Base-by-base conservation (phyloP, 1,284 basidiomycete genomes). In the Leccinum subrobustum region DNA sequence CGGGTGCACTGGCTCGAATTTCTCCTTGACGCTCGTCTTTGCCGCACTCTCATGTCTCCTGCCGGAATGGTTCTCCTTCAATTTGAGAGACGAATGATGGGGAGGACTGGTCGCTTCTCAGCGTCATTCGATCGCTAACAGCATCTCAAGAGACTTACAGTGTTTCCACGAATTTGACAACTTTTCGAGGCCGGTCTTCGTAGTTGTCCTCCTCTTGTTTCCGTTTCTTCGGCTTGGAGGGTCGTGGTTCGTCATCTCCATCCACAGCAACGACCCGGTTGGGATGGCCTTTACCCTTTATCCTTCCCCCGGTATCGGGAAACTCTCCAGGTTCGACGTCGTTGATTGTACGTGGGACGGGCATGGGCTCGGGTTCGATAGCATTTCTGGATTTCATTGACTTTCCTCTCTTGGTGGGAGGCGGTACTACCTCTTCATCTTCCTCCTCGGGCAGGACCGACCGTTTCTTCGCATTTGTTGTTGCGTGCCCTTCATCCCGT, bases 31-130 rank as follows among this genome's bases (percentile, higher is more conserved):
- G 8, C 14, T 53, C 6, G 62, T n/a, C 47, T 58, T 60, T 51
- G 39, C 2, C 11, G 4, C 25, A n/a, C 31, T 27, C 29, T 60
- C 39, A 18, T 37, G 47, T 25, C 37, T 60, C 29, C 7, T 51
- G 8, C 59, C 48, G 5, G 60, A 29, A 20, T 59, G 56, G 52
- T 72, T 72, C 23, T 75, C 71, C 53, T 75, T 74, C 11, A 73
- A 53, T 47, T 59, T 64, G 23, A 56, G 58, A 16, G 71, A 74
- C 0, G 63, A 67, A 4, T 58, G 44, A n/a, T 64, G 60, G 11
- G 51, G 18, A 56, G 42, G 52, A 12, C 68, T 72, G 44, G 33
- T 44, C 3, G 11, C 68, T 69, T 39, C 25, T 44, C 2, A 11
- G 29, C 1, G 3, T 20, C 7, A 23, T 27, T 31, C 23, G 8